A percentile compares a stretch with the other conserved stretches of the same genome.
Evolutionary conservation across 2,329 filamentous ascomycete species (phyloP).

Genomic region (Nemania sp.): DNA sequence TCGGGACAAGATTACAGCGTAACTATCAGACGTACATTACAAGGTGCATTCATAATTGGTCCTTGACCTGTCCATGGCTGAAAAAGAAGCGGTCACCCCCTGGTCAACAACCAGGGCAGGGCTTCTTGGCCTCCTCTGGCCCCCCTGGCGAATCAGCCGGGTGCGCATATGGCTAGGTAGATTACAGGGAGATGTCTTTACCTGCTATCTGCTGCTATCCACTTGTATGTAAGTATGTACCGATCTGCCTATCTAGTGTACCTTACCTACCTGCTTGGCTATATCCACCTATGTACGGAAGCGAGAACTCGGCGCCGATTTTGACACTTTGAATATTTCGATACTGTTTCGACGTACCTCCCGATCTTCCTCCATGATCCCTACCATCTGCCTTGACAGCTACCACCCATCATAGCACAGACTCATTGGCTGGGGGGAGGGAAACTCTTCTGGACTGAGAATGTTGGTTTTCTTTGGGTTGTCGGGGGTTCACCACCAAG

Average conservation of each 20-base stretch:
- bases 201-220: background rate
- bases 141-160: background rate
- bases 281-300: no score
- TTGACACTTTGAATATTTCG: background rate
- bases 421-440: background rate
- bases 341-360: background rate
- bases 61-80: background rate
- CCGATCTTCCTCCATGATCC: conserved; percentile 3
- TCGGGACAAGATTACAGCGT: no score
- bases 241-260: background rate
- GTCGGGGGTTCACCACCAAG: conserved; percentile 9
- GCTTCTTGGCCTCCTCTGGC: background rate
- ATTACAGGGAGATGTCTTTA: no score
- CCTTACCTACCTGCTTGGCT: background rate
- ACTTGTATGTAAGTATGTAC: background rate
- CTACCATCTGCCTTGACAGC: background rate
- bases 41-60: conserved; percentile 1
- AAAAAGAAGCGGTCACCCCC: background rate
- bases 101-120: background rate
- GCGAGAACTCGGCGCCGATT: background rate
- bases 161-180: no score
- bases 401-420: background rate
- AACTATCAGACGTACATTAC: background rate
- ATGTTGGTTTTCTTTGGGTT: conserved; percentile 21
- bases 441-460: background rate